Conservation (phyloP, 225 moss, liverwort and hornwort species). For the Pseudoscleropodium purum region DNA sequence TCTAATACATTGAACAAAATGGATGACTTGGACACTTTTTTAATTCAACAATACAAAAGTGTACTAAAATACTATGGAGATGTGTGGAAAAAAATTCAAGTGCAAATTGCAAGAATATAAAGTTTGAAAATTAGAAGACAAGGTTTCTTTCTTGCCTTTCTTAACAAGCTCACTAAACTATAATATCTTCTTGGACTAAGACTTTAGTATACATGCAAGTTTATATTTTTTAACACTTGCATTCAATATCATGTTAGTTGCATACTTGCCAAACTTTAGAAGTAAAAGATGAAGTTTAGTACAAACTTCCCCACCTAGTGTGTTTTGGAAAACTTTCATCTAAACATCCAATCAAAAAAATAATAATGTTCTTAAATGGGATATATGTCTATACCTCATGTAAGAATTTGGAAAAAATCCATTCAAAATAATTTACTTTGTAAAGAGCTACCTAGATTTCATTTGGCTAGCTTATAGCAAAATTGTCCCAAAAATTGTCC, state of each 20-base stretch:
- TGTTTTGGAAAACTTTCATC: neutral
- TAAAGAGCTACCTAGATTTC: neutral
- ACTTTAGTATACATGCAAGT: neutral
- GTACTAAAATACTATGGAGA: neutral
- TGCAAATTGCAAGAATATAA: neutral
- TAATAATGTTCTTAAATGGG: too few species aligned
- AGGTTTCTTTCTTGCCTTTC: neutral
- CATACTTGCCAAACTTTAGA: neutral
- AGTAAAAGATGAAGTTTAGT: neutral
- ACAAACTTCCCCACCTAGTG: rapidly evolving
- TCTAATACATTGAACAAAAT: neutral
- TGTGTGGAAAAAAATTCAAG: too few species aligned
- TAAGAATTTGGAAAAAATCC: neutral
- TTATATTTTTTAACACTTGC: neutral
- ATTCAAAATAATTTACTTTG: neutral
- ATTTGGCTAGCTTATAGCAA: neutral
- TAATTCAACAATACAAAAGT: neutral
- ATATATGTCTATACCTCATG: rapidly evolving
- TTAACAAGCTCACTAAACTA: too few species aligned
- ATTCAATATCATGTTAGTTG: neutral
- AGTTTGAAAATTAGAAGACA: neutral
- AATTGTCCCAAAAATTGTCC: neutral
- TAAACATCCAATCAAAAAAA: too few species aligned
- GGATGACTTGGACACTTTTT: neutral
- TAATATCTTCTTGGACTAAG: neutral